Conservation (phyloP, 768 basidiomycete genomes). For the Podaxis carcinomalis region DNA sequence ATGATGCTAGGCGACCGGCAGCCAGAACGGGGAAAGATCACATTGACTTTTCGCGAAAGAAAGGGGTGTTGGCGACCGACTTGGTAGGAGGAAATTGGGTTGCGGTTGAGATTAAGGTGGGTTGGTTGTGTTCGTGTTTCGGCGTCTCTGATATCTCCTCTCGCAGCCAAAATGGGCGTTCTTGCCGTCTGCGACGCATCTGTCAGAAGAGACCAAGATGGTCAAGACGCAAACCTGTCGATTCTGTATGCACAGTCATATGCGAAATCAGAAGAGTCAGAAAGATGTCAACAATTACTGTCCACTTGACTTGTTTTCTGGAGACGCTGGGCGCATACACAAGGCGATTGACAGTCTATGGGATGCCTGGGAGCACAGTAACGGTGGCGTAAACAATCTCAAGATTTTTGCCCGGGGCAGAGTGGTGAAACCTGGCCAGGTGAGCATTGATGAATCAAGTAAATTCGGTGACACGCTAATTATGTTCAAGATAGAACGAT, state of each 20-base stretch:
- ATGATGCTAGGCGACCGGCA: slow-evolving; percentile 49
- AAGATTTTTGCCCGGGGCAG: slow-evolving; percentile 72
- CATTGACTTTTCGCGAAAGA: slow-evolving; percentile 51
- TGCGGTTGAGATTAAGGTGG: slow-evolving; percentile 90
- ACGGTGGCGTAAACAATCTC: slow-evolving; percentile 76
- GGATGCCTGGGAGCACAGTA: slow-evolving; percentile 62
- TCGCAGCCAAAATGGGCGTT: slow-evolving; percentile 96
- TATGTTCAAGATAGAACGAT: slow-evolving; percentile 20
- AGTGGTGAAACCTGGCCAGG: slow-evolving; percentile 53
- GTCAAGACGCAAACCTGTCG: slow-evolving; percentile 77
- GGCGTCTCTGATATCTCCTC: slow-evolving; percentile 1
- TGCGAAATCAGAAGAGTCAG: slow-evolving; percentile 39
- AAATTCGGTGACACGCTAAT: background rate
- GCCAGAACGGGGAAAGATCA: slow-evolving; percentile 50
- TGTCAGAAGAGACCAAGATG: slow-evolving; percentile 51
- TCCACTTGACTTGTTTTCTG: slow-evolving; percentile 88
- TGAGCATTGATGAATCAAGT: slow-evolving; percentile 20
- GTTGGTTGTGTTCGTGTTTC: slow-evolving; percentile 8
- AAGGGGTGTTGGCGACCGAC: slow-evolving; percentile 77
- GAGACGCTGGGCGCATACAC: slow-evolving; percentile 52
- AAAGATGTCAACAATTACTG: slow-evolving; percentile 56
- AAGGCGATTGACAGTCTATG: slow-evolving; percentile 68
- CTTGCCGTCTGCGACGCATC: slow-evolving; percentile 57
- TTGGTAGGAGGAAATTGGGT: slow-evolving; percentile 63
- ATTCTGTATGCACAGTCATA: slow-evolving; percentile 83